Evolutionary conservation across 805 yeast species (phyloP), one percentile per base, ranked within the genome.

Genomic region (Torulaspora franciscae): DNA sequence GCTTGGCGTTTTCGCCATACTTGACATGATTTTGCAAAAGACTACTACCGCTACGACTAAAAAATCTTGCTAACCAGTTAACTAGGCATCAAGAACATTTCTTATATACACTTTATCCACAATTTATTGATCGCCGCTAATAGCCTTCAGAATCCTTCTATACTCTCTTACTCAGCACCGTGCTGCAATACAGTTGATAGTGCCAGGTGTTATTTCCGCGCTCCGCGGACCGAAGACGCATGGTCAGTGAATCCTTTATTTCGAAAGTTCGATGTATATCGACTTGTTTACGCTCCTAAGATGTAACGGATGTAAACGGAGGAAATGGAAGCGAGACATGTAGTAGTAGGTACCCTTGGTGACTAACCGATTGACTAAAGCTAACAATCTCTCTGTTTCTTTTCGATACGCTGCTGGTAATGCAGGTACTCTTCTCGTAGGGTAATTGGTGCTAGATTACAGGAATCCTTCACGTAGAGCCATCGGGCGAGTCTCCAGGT

Each of bases 401-500:
- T 43, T 38, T 45, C 38, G 11, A 47, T 39, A 53, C 70, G 62
- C 14, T 48, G 25, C 10, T 45, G 7, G 67, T 72, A 70, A 3
- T 47, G 46, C 5, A 63, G 56, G 46, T 69, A 71, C 59, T 79
- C 83, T 37, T 77, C 75, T 47, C 63, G 61, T 49, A 76, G 69
- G 32, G 75, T 68, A 42, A 67, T 56, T 25, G 79, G 77, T 32
- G 68, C 68, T 49, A 68, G 70, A 58, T 70, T 75, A 50, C 74
- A 76, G 1, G 85, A 71, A 60, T 84, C 93, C 56, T 82, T 83
- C 40, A 83, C 59, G 59, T 71, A 70, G 43, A 81, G 72, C 33
- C 55, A 58, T 35, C 73, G 69, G 7, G 77, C 72, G 4, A 85
- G 59, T n/a, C 69, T 72, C 77, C 83, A 76, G 29, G 65, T 63